Evolutionary conservation across 306 rosid genomes (phyloP).

Genomic region (Erythrophleum fordii): DNA sequence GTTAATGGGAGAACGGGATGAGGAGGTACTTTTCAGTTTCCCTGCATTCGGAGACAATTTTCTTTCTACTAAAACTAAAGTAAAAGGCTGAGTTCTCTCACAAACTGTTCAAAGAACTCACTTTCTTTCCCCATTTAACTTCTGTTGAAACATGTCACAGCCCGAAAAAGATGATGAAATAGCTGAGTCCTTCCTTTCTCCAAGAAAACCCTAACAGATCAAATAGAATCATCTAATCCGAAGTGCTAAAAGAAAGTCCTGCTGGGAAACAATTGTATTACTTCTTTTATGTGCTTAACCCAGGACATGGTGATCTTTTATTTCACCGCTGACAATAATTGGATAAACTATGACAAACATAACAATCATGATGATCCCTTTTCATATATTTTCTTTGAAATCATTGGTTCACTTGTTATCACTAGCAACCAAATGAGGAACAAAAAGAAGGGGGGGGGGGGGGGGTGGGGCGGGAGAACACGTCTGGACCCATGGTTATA

Average conservation of each 20-base stretch:
- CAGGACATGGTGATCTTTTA: background rate
- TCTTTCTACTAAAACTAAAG: background rate
- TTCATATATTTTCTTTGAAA: background rate
- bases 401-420: background rate
- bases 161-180: constrained; percentile 4
- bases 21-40: constrained; percentile 68
- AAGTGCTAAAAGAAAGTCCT: background rate
- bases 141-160: constrained; percentile 23
- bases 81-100: constrained; percentile 17
- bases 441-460: too few species aligned
- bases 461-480: too few species aligned
- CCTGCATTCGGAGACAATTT: background rate
- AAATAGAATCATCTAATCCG: background rate
- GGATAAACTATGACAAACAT: background rate
- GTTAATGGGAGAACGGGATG: constrained; percentile 99
- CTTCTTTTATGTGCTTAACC: background rate
- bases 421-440: constrained; percentile 1
- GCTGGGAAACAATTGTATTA: background rate
- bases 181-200: constrained; percentile 9
- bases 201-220: constrained; percentile 38
- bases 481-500: constrained; percentile 3
- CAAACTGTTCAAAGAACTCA: constrained; percentile 9
- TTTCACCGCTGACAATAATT: background rate
- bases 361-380: background rate
- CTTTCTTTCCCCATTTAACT: constrained; percentile 21